Conservation (phyloP, 106 monocot genomes). For the Dioscorea dumetorum region DNA sequence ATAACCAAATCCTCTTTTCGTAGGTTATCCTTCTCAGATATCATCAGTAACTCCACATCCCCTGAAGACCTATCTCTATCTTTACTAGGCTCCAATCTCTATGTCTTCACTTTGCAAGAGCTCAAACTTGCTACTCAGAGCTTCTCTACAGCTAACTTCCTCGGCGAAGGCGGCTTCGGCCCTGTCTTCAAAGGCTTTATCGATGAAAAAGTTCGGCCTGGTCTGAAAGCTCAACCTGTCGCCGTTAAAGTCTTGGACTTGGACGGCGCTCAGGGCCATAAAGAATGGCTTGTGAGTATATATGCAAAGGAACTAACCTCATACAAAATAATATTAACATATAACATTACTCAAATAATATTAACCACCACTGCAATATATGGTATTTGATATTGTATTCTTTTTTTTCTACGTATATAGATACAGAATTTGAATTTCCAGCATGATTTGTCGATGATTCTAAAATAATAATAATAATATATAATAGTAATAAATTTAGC, state of each 20-base stretch:
- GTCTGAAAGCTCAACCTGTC: constrained; percentile 54
- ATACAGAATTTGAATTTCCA: too few species aligned
- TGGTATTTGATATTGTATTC: too few species aligned
- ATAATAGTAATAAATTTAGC: too few species aligned
- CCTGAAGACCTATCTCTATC: constrained; percentile 71
- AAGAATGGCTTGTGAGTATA: constrained; percentile 83
- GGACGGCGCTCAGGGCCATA: constrained; percentile 77
- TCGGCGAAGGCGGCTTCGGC: constrained; percentile 84
- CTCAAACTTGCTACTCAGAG: constrained; percentile 38
- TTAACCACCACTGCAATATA: too few species aligned
- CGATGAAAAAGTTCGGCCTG: constrained; percentile 57
- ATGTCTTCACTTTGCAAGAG: constrained; percentile 55
- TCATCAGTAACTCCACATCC: constrained; percentile 29
- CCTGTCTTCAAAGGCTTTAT: constrained; percentile 78
- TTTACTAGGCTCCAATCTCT: constrained; percentile 55
- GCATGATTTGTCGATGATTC: too few species aligned
- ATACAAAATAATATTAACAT: too few species aligned
- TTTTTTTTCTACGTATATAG: too few species aligned
- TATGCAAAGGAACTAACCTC: too few species aligned
- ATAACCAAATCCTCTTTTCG: constrained; percentile 21
- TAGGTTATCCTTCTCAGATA: constrained; percentile 49
- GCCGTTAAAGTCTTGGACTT: constrained; percentile 74
- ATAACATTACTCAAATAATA: too few species aligned
- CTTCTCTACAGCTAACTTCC: constrained; percentile 49
- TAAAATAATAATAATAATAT: too few species aligned